Conservation (phyloP, 2,329 filamentous ascomycete species). For the Trichoderma atrobrunneum region DNA sequence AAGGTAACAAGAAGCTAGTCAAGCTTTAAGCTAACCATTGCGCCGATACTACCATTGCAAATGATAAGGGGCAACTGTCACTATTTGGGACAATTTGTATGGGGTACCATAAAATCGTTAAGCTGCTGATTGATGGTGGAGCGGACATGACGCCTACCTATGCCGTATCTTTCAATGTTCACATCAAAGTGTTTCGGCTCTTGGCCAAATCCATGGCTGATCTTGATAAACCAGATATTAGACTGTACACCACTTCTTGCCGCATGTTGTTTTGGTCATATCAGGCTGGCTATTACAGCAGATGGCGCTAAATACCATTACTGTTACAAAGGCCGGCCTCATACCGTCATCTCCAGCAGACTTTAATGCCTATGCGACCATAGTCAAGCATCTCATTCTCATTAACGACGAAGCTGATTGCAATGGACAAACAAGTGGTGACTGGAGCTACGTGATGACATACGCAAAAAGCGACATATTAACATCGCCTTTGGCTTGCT, state of each 20-base stretch:
- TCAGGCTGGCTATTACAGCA: too few species aligned
- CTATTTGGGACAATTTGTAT: too few species aligned
- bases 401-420: too few species aligned
- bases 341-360: background rate
- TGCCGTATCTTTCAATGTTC: background rate
- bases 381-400: background rate
- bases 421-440: too few species aligned
- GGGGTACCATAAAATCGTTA: background rate
- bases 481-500: too few species aligned
- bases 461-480: too few species aligned
- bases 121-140: background rate
- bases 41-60: too few species aligned
- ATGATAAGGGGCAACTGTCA: too few species aligned
- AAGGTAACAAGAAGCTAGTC: background rate
- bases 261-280: too few species aligned
- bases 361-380: background rate
- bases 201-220: background rate
- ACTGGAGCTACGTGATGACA: too few species aligned
- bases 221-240: too few species aligned
- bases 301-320: background rate
- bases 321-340: background rate
- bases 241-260: too few species aligned
- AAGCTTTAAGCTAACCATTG: background rate
- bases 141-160: background rate
- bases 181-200: background rate